Conservation (phyloP, 2,329 filamentous ascomycete species). For the Colletotrichum tamarilloi region DNA sequence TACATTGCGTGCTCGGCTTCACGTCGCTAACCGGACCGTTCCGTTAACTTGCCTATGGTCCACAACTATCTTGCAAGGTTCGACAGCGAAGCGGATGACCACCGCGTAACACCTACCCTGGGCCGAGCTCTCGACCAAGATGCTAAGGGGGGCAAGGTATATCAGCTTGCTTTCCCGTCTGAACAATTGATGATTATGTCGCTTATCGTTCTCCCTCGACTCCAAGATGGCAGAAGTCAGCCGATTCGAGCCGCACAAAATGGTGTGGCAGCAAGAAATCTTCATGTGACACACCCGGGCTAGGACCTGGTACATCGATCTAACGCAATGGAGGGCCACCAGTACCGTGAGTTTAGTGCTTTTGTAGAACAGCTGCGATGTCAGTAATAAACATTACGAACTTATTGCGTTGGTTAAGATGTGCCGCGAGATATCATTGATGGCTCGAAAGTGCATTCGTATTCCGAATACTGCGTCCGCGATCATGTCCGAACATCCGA, state of each 20-base stretch:
- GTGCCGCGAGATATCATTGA: neutral
- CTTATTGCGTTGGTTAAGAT: too few species aligned
- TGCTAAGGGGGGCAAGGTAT: neutral
- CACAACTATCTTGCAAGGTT: neutral
- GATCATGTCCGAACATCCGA: neutral
- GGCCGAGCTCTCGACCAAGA: neutral
- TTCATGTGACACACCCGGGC: neutral
- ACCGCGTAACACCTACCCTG: neutral
- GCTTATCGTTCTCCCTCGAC: neutral
- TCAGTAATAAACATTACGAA: neutral
- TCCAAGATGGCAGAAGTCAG: neutral
- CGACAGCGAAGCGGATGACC: neutral
- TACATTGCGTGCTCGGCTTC: neutral
- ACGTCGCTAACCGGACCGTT: neutral
- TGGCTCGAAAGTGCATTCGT: neutral
- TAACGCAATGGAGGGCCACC: neutral
- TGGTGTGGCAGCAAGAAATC: neutral
- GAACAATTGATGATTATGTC: neutral
- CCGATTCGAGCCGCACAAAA: neutral
- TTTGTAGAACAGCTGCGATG: neutral
- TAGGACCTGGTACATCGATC: neutral
- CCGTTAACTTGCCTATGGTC: neutral
- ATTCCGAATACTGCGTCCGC: neutral
- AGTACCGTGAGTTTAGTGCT: neutral
- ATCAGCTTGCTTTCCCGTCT: neutral